Base-by-base conservation (phyloP, 257 asterid genomes). In the Ilex asprella region DNA sequence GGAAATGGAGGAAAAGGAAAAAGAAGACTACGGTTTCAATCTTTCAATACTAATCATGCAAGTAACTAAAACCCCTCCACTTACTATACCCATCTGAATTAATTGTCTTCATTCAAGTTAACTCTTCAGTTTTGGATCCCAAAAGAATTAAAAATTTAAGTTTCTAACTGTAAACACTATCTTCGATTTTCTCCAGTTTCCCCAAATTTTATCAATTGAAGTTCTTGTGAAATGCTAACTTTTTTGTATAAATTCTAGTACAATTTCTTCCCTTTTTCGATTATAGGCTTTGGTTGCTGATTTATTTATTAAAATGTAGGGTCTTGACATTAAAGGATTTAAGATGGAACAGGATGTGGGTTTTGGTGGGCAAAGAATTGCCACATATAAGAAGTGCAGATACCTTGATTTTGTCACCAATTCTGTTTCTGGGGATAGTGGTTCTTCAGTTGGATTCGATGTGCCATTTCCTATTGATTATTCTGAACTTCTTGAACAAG, bases 381-480 rank as follows among this genome's bases (percentile, higher is more conserved):
- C 31, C 30, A 60, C 44, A 16, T 21, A 31, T 55, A 75, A 55
- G 58, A 67, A 32, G 32, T 69, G 82, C 55, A 77, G 84, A 73
- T 70, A 64, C 67, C 41, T 47, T 41, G 74, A 54, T 35, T 66
- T 74, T 67, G 60, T 64, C 44, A 67, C 63, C 41, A 73, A 70
- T 62, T 79, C 80, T 56, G 73, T 72, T 55, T 56, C 76, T 62
- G 74, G 72, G 29, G 74, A 63, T 50, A 71, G 68, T 31, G 78
- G 76, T 66, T 67, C 74, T 7, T 73, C 89, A 21, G 61, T 69
- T 50, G 82, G 83, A 30, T 73, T 72, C 49, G 86, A 85, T 65
- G 82, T 81, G 57, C 65, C 74, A 27, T 90, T 87, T 74, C 96
- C 98, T 10, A 76, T 56, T 61, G 96, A 91, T 75, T 91, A 91